Conservation (phyloP, 768 basidiomycete genomes). For the Clitopilus passeckerianus region DNA sequence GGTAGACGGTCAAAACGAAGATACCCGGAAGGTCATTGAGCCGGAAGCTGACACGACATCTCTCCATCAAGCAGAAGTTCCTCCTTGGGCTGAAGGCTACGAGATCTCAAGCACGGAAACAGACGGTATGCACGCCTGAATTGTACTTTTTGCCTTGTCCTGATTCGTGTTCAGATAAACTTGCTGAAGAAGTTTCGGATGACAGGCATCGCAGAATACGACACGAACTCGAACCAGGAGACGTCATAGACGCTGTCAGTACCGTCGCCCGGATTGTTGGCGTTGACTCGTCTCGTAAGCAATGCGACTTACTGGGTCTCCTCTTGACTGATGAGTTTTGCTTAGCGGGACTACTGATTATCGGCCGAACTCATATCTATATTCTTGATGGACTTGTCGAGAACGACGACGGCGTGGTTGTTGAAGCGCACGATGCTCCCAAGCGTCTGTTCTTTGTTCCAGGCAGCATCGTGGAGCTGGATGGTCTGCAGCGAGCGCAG, state of each 20-base stretch:
- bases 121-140: constrained; percentile 39
- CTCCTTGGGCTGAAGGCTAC: constrained; percentile 71
- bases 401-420: constrained; percentile 81
- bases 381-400: constrained; percentile 89
- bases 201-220: constrained; percentile 87
- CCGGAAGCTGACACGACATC: constrained; percentile 48
- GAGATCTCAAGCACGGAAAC: constrained; percentile 60
- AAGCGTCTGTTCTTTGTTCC: constrained; percentile 78
- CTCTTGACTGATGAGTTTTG: not conserved
- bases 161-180: constrained; percentile 32
- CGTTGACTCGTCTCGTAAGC: constrained; percentile 93
- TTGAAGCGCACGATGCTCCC: constrained; percentile 84
- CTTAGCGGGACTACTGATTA: constrained; percentile 80
- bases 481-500: constrained; percentile 75
- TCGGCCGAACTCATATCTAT: constrained; percentile 82
- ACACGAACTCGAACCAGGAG: constrained; percentile 84
- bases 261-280: constrained; percentile 88
- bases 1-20: constrained; percentile 36
- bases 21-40: constrained; percentile 44
- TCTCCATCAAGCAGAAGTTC: constrained; percentile 51
- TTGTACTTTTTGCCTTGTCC: not conserved
- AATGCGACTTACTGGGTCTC: not conserved
- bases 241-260: constrained; percentile 80
- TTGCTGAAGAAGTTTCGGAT: constrained; percentile 76
- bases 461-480: constrained; percentile 76